Base-by-base conservation (phyloP, 163 green algal species). In the Chlorella variabilis region DNA sequence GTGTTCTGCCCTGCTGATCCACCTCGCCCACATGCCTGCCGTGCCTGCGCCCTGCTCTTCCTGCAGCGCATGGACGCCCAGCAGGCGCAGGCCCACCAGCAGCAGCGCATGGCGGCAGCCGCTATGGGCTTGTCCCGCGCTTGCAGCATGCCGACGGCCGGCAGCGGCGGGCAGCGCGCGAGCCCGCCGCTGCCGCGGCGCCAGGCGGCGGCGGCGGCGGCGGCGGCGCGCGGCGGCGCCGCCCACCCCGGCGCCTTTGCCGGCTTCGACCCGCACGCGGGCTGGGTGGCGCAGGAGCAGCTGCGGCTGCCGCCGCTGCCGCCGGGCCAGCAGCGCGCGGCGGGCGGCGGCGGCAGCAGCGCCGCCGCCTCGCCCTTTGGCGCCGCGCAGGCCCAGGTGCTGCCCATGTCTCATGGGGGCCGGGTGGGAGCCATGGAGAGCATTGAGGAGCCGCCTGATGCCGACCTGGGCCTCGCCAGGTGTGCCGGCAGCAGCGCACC, bases 31-130 rank as follows among this genome's bases (percentile, higher is more conserved):
- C 25, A 29, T 31, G 27, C 63, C 4, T 34, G 34, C 36, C 31
- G 5, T n/a, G 36, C 13, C 63, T 39, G 20, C 38, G n/a, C 3
- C 41, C 41, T 61, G 17, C 41, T 23, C 21, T 27, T n/a, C n/a
- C 27, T 70, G 73, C 73, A 80, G 73, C 54, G 54, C 4, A 15
- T 70, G 54, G 73, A 58, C 0, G 38, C n/a, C 8, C 73, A 80
- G 56, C 36, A 20, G 59, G 3, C 5, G 5, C 59, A 67, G 27
- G 59, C 18, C 20, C 18, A n/a, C 6, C 54, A n/a, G 54, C 54
- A 63, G 54, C 54, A 63, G 54, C 54, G 54, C 54, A n/a, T n/a
- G 45, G 45, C 20, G n/a, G 59, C 59, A 67, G 9, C 29, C 20
- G 9, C 45, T 34, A 29, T n/a, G 20, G 34, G 33, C 69, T 11